These are phyloP conservation scores for Colletotrichum sp. DNA, from an alignment of 2,329 filamentous ascomycete genomes.

Conservation along the genomic window DNA sequence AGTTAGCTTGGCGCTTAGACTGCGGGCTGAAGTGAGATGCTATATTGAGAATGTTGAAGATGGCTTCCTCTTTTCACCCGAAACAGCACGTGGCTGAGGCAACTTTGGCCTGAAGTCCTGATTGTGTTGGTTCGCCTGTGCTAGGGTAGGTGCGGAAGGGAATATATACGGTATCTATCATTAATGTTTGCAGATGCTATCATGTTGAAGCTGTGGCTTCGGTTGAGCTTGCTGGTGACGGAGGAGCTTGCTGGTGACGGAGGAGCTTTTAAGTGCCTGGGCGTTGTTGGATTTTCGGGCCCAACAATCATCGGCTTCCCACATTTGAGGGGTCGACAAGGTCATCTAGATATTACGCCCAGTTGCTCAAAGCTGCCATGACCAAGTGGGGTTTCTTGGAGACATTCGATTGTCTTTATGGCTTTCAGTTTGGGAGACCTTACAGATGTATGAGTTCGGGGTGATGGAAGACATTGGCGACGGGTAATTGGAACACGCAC, in stretches of 20 bases:
- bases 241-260: fast-evolving
- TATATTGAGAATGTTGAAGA: fast-evolving
- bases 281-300: not conserved
- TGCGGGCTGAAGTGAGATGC: no score
- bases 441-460: not conserved
- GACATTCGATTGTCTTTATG: fast-evolving
- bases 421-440: fast-evolving
- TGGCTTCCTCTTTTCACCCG: fast-evolving
- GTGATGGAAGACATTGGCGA: not conserved
- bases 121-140: fast-evolving
- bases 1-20: fast-evolving
- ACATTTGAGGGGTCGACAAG: not conserved
- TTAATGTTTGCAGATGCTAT: not conserved
- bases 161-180: not conserved
- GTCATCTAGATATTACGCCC: not conserved
- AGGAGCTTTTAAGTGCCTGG: not conserved
- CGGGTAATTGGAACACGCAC: fast-evolving
- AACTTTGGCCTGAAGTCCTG: no score
- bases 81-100: no score
- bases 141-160: fast-evolving
- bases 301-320: not conserved
- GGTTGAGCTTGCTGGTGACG: not conserved
- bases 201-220: not conserved
- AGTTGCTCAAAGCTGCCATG: fast-evolving
- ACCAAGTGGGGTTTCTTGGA: no score